A percentile compares a stretch with the other conserved stretches of the same genome.
Conservation (phyloP, 2,329 filamentous ascomycete species). For the Knufia fluminis region DNA sequence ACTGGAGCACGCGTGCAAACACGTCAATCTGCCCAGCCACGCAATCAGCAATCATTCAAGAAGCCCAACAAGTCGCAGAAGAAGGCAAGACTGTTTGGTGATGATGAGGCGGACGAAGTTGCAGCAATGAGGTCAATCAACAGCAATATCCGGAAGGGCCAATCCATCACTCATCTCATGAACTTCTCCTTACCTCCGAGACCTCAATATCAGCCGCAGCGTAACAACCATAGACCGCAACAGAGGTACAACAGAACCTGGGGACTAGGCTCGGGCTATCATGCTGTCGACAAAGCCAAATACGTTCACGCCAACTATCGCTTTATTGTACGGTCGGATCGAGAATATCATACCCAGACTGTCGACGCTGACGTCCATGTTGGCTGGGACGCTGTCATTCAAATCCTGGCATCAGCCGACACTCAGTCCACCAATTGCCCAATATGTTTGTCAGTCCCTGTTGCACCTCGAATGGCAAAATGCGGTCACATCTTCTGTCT, state of each 20-base stretch:
- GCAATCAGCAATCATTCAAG: constrained; percentile 66
- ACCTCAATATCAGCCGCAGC: constrained; percentile 45
- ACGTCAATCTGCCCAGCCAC: constrained; percentile 32
- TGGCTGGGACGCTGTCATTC: constrained; percentile 82
- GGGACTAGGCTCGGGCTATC: constrained; percentile 81
- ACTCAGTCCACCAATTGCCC: constrained; percentile 85
- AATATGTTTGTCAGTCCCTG: constrained; percentile 86
- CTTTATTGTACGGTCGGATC: constrained; percentile 80
- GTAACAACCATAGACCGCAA: constrained; percentile 46
- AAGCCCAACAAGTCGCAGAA: constrained; percentile 79
- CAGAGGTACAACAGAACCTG: constrained; percentile 66
- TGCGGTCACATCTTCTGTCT: constrained; percentile 97
- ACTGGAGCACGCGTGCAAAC: constrained; percentile 33
- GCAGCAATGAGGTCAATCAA: constrained; percentile 55
- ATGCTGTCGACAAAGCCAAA: constrained; percentile 81
- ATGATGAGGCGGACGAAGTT: constrained; percentile 78
- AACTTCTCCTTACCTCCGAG: constrained; percentile 77
- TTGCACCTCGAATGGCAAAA: constrained; percentile 90
- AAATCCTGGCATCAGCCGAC: constrained; percentile 81
- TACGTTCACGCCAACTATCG: constrained; percentile 95
- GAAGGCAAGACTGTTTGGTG: constrained; percentile 63
- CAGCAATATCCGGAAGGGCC: constrained; percentile 69
- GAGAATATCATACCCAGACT: constrained; percentile 70
- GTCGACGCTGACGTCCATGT: constrained; percentile 79
- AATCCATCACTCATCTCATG: constrained; percentile 94